Percentiles rank a stretch among this genome's conserved stretches.
Evolutionary conservation across 108 stramenopile species (phyloP).

Genomic region (Nitzschia putrida): DNA sequence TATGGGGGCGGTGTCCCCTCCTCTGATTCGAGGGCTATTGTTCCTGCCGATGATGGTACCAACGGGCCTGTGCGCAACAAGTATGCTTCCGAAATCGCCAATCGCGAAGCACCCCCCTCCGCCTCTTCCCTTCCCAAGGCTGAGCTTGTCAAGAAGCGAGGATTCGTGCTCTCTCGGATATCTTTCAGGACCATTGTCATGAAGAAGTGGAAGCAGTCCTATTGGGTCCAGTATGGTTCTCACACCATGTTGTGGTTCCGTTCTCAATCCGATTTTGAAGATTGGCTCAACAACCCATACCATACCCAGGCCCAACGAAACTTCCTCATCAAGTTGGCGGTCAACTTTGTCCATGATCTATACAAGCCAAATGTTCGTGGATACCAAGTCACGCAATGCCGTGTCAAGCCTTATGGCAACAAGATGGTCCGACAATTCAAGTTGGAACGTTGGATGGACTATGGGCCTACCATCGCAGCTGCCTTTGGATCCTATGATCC

Average conservation of each 20-base stretch:
- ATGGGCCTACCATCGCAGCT: slow-evolving; percentile 89
- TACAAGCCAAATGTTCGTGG: slow-evolving; percentile 83
- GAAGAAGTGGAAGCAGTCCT: slow-evolving; percentile 91
- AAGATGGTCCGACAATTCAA: slow-evolving; percentile 89
- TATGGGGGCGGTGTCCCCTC: too few species aligned
- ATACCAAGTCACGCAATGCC: slow-evolving; percentile 84
- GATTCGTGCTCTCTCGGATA: slow-evolving; percentile 80
- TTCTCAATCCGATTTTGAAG: slow-evolving; percentile 66
- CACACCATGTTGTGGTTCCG: slow-evolving; percentile 84
- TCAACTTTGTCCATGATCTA: slow-evolving; percentile 88
- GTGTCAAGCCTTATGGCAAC: slow-evolving; percentile 79
- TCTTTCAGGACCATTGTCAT: slow-evolving; percentile 86
- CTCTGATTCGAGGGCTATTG: slow-evolving; percentile 6
- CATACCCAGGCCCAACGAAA: slow-evolving; percentile 70
- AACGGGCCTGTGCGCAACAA: slow-evolving; percentile 24
- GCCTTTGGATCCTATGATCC: slow-evolving; percentile 83
- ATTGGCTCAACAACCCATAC: slow-evolving; percentile 91
- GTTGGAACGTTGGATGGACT: slow-evolving; percentile 91
- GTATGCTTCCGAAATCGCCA: slow-evolving; percentile 46
- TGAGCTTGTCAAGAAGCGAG: slow-evolving; percentile 65
- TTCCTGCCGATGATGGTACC: too few species aligned
- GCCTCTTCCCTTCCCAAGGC: slow-evolving; percentile 73
- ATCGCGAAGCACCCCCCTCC: slow-evolving; percentile 44
- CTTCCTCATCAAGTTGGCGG: slow-evolving; percentile 82
- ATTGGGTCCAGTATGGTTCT: slow-evolving; percentile 85